phyloP scores from a whole-genome alignment of 2,329 filamentous ascomycete genomes.

The Scorias spongiosa region DNA sequence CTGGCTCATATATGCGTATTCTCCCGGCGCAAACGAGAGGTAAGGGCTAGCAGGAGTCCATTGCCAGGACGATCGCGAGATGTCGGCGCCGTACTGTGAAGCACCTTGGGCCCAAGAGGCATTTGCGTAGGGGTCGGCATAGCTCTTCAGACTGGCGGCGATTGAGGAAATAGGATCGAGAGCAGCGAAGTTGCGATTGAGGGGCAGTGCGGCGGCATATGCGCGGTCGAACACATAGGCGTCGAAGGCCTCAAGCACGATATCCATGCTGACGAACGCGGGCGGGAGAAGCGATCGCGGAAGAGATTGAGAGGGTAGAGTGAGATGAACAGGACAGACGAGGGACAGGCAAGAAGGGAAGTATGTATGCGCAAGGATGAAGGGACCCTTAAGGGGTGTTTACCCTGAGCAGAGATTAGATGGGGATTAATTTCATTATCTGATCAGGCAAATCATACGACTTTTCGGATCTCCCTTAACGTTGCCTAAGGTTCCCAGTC shows the following conservation, averaged over 20 bases:
- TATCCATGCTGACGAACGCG: constrained; percentile 54
- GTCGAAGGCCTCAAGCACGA: constrained; percentile 75
- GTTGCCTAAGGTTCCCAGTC: too few relatives aligned
- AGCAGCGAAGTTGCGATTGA: constrained; percentile 34
- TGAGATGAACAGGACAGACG: too few relatives aligned
- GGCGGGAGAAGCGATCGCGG: not conserved
- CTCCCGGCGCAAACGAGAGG: constrained; percentile 52
- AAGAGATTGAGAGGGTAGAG: not conserved
- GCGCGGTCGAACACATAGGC: constrained; percentile 65
- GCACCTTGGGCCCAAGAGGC: constrained; percentile 25
- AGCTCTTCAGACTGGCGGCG: constrained; percentile 29
- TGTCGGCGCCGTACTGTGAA: constrained; percentile 1
- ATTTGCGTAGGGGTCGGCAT: constrained; percentile 26
- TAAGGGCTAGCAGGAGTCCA: constrained; percentile 61
- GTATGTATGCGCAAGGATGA: too few relatives aligned
- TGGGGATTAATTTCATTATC: too few relatives aligned
- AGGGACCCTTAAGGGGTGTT: too few relatives aligned
- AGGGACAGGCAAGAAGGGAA: too few relatives aligned
- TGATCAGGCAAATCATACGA: too few relatives aligned
- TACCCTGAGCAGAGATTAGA: too few relatives aligned
- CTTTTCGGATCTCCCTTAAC: too few relatives aligned
- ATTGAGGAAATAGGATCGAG: constrained; percentile 33
- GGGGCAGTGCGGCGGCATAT: constrained; percentile 59
- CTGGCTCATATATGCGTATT: constrained; percentile 64
- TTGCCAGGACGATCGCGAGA: constrained; percentile 25